Percentiles rank a stretch among this genome's conserved stretches.
Evolutionary conservation across 805 yeast species (phyloP).

Genomic region (Kazachstania taianensis): DNA sequence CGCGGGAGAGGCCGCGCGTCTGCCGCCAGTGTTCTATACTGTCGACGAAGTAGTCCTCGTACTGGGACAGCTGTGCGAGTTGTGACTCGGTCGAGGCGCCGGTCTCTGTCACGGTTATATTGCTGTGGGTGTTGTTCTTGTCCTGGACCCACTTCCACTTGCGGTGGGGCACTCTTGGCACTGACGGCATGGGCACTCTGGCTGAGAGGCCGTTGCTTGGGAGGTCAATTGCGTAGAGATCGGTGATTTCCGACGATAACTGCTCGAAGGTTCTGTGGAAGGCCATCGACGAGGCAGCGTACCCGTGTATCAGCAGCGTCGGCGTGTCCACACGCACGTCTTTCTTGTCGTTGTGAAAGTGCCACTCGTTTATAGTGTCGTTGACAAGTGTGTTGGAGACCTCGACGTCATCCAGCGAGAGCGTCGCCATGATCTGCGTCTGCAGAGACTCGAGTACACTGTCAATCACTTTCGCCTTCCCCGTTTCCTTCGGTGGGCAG

Average conservation of each 20-base stretch:
- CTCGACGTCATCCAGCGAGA: background rate
- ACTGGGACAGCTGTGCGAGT: conserved; percentile 20
- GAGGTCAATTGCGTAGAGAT: conserved; percentile 59
- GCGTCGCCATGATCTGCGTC: conserved; percentile 16
- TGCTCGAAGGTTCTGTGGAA: conserved; percentile 60
- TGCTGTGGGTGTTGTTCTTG: background rate
- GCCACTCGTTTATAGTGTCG: conserved; percentile 26
- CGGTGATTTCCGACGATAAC: conserved; percentile 38
- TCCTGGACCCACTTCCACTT: conserved; percentile 1
- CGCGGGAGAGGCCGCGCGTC: conserved; percentile 37
- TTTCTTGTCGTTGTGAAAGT: conserved; percentile 20
- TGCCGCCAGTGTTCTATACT: conserved; percentile 59
- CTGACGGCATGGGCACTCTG: conserved; percentile 33
- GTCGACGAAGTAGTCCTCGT: conserved; percentile 47
- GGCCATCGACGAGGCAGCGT: conserved; percentile 84
- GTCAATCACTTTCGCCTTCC: too few relatives aligned
- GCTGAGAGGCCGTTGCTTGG: conserved; percentile 64
- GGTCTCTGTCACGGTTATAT: background rate
- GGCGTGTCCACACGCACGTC: conserved; percentile 23
- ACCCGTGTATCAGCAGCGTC: conserved; percentile 71
- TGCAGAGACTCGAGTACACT: conserved; percentile 17
- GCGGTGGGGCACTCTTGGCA: background rate
- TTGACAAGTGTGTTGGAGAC: conserved; percentile 12
- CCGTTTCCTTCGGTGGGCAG: too few relatives aligned
- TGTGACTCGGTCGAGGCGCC: background rate